A percentile compares a stretch with the other conserved stretches of the same genome.
Conservation (phyloP, 164 flowering plant genomes). For the Tetrastigma voinierianum region DNA sequence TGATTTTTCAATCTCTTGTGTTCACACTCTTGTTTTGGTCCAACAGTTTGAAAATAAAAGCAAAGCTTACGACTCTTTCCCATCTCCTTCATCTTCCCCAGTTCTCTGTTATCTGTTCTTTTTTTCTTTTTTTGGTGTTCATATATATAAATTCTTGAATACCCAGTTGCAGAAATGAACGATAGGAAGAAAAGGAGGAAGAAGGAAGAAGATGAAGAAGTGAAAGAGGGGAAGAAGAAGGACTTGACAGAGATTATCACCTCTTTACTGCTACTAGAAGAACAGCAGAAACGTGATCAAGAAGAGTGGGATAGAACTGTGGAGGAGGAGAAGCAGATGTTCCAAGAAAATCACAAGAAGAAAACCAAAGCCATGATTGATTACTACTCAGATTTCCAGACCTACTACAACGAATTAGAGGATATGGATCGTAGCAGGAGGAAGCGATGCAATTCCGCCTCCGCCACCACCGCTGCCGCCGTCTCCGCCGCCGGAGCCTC, state of each 20-base stretch:
- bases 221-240: slow-evolving; percentile 16
- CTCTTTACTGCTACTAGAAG: slow-evolving; percentile 33
- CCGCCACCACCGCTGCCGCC: slow-evolving; percentile 17
- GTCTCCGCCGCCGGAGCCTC: not conserved
- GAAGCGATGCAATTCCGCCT: slow-evolving; percentile 18
- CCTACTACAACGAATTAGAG: slow-evolving; percentile 22
- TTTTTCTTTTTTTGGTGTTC: no score
- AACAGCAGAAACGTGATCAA: slow-evolving; percentile 32
- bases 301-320: slow-evolving; percentile 17
- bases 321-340: slow-evolving; percentile 13
- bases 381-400: slow-evolving; percentile 22
- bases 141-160: no score
- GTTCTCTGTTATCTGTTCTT: no score
- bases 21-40: slow-evolving; percentile 7
- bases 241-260: slow-evolving; percentile 33
- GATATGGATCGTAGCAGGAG: slow-evolving; percentile 21
- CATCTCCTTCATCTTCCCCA: slow-evolving; percentile 1
- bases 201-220: not conserved
- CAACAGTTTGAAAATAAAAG: not conserved
- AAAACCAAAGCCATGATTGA: slow-evolving; percentile 30
- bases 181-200: not conserved
- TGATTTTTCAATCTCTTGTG: not conserved
- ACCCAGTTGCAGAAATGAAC: not conserved
- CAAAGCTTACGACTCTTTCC: no score
- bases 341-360: slow-evolving; percentile 22